Evolutionary conservation across 257 asterid genomes (phyloP).

Genomic region (Penstemon davidsonii): DNA sequence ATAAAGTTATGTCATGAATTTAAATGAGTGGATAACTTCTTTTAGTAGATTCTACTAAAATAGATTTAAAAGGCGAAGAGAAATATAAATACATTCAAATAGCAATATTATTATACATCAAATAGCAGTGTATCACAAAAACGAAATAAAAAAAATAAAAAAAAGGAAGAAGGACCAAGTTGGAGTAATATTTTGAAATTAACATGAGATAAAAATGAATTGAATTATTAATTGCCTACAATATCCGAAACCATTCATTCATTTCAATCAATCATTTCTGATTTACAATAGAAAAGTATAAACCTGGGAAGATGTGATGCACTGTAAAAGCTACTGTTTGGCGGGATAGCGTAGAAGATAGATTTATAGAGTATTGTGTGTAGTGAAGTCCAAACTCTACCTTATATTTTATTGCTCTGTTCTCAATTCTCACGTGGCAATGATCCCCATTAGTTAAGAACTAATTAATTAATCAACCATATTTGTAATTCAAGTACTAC

Average conservation of each 20-base stretch:
- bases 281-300: slow-evolving; percentile 28
- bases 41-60: no score
- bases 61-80: no score
- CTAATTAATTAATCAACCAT: slow-evolving; percentile 9
- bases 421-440: slow-evolving; percentile 34
- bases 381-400: slow-evolving; percentile 28
- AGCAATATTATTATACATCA: no score
- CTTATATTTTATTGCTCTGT: slow-evolving; percentile 8
- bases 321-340: slow-evolving; percentile 50
- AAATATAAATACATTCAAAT: no score
- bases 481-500: no score
- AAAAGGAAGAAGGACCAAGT: neutral
- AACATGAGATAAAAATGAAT: neutral
- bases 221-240: slow-evolving; percentile 4
- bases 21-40: no score
- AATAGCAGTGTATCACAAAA: no score
- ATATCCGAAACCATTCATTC: slow-evolving; percentile 26
- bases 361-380: slow-evolving; percentile 27
- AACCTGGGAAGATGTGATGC: slow-evolving; percentile 49
- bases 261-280: slow-evolving; percentile 49
- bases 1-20: no score
- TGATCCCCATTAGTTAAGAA: slow-evolving; percentile 1
- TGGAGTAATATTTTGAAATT: neutral
- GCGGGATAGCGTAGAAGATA: slow-evolving; percentile 21
- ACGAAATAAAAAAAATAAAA: neutral